Percentiles rank a stretch among this genome's conserved stretches.
phyloP scores from a whole-genome alignment of 176 grass and related monocot species.

The Juncus inflexus region DNA sequence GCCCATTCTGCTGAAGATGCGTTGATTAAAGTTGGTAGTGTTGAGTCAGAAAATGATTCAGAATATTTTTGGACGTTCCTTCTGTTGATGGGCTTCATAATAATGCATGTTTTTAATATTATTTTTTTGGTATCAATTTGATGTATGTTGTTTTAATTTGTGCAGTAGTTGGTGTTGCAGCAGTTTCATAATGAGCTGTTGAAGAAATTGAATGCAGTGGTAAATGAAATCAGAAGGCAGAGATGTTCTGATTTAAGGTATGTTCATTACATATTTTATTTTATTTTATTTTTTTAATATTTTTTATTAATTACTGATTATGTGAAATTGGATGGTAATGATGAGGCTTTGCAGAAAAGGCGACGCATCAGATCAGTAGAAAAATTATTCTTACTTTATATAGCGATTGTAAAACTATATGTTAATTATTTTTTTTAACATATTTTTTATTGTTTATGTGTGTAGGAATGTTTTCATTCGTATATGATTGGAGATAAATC shows the following conservation, averaged over 20 bases:
- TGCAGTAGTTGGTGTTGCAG: conserved; percentile 55
- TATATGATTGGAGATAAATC: conserved; percentile 77
- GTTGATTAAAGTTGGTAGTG: conserved; percentile 69
- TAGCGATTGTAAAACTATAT: too few relatives aligned
- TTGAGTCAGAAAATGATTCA: conserved; percentile 42
- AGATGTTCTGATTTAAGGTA: conserved; percentile 80
- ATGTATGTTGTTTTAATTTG: background rate
- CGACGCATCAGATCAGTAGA: conserved; percentile 66
- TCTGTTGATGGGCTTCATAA: conserved; percentile 54
- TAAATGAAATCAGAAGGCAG: conserved; percentile 85
- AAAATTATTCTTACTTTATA: too few relatives aligned
- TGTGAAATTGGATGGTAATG: conserved; percentile 16
- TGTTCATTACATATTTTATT: background rate
- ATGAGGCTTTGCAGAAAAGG: conserved; percentile 62
- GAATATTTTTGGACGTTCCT: conserved; percentile 69
- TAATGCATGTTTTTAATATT: conserved; percentile 30
- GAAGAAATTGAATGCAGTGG: conserved; percentile 58
- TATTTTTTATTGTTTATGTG: too few relatives aligned
- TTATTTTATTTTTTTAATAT: background rate
- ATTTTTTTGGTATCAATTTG: too few relatives aligned
- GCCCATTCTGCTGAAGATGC: conserved; percentile 35
- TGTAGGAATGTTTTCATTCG: conserved; percentile 43
- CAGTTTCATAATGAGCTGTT: conserved; percentile 78
- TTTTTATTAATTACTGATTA: conserved; percentile 25
- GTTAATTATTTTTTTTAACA: too few relatives aligned